Evolutionary conservation across 78 protist genomes (phyloP).

Genomic region (Chrysochromulina tobinii): DNA sequence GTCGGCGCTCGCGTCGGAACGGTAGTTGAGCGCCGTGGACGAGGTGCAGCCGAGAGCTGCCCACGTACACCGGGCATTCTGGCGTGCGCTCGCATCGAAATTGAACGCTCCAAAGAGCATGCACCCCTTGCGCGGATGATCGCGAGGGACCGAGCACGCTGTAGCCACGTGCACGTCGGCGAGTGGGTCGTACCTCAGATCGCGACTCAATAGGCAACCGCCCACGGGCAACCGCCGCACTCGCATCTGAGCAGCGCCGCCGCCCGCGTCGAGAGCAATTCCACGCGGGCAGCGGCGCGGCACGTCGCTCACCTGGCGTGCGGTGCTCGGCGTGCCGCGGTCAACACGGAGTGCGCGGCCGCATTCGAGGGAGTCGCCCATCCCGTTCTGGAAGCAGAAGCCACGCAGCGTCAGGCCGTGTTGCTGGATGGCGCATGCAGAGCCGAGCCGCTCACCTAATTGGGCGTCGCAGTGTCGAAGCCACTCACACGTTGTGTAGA

Average conservation of each 20-base stretch:
- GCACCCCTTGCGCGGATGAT: neutral
- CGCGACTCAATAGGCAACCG: neutral
- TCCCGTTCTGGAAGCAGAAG: neutral
- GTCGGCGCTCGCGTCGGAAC: neutral
- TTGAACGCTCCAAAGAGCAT: neutral
- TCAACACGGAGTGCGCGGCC: neutral
- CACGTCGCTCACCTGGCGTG: neutral
- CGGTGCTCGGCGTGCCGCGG: neutral
- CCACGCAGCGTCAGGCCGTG: neutral
- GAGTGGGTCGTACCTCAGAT: neutral
- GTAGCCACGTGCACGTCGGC: neutral
- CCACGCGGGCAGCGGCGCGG: neutral
- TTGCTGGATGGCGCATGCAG: neutral
- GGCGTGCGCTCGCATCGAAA: neutral
- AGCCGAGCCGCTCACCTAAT: neutral
- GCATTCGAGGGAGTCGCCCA: neutral
- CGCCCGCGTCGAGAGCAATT: too few species aligned
- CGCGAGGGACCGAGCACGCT: neutral
- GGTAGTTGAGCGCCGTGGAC: neutral
- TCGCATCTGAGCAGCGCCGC: too few species aligned
- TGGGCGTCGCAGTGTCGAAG: neutral
- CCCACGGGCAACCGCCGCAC: neutral
- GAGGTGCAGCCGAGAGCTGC: neutral
- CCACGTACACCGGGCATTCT: neutral
- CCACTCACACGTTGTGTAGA: neutral